A percentile compares a stretch with the other conserved stretches of the same genome.
phyloP scores from a whole-genome alignment of 2,329 filamentous ascomycete genomes.

The Ascochyta koolunga region DNA sequence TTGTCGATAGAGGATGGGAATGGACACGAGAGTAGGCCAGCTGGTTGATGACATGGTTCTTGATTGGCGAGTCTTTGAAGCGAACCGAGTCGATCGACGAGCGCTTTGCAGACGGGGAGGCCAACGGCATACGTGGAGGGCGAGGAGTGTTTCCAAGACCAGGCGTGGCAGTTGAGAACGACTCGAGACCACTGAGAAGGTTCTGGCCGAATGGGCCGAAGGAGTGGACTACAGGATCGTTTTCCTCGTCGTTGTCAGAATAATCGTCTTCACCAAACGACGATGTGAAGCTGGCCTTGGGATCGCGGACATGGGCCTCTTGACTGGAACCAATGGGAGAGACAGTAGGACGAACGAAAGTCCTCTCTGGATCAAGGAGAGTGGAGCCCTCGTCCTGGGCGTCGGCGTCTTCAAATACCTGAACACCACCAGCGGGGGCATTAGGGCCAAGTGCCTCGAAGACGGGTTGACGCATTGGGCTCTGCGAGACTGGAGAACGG shows the following conservation, averaged over 20 bases:
- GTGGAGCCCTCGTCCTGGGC: slow-evolving; percentile 32
- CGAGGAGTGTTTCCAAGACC: slow-evolving; percentile 38
- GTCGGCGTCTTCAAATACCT: slow-evolving; percentile 50
- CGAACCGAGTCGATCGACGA: slow-evolving; percentile 29
- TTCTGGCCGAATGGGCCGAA: slow-evolving; percentile 91
- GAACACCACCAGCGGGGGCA: slow-evolving; percentile 32
- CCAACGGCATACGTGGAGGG: slow-evolving; percentile 30
- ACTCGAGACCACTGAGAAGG: slow-evolving; percentile 79
- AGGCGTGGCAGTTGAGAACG: slow-evolving; percentile 72
- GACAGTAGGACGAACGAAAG: slow-evolving; percentile 38
- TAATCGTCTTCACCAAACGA: slow-evolving; percentile 63
- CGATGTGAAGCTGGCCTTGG: slow-evolving; percentile 36
- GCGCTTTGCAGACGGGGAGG: slow-evolving; percentile 42
- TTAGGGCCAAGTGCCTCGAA: slow-evolving; percentile 46
- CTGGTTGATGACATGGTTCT: slow-evolving; percentile 93
- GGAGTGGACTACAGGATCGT: slow-evolving; percentile 89
- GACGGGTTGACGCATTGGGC: slow-evolving; percentile 58
- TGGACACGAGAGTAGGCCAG: slow-evolving; percentile 92
- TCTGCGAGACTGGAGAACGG: slow-evolving; percentile 78
- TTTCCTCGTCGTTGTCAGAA: slow-evolving; percentile 83
- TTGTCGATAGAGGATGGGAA: slow-evolving; percentile 86
- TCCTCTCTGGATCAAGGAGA: slow-evolving; percentile 34
- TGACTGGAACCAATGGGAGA: slow-evolving; percentile 31
- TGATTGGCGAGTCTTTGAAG: slow-evolving; percentile 58
- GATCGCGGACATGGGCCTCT: slow-evolving; percentile 19